These are phyloP conservation scores for Penicillium sp. DNA, from an alignment of 2,329 filamentous ascomycete genomes.

Conservation along the genomic window DNA sequence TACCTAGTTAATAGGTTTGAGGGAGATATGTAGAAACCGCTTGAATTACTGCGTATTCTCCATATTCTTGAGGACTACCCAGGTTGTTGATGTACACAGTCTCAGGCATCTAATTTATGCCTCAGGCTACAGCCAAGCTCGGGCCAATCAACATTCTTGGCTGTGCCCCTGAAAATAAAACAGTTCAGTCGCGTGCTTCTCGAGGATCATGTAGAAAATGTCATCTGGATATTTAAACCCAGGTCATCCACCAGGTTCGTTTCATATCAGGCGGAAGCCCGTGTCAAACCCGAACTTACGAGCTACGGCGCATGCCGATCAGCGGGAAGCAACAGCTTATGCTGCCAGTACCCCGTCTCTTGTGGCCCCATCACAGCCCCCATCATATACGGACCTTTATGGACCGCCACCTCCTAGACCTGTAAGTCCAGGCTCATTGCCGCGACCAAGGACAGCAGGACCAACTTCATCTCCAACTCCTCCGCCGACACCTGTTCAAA, in stretches of 20 bases:
- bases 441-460: conserved; percentile 15
- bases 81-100: background rate
- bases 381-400: conserved; percentile 21
- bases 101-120: background rate
- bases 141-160: background rate
- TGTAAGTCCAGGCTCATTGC: background rate
- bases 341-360: conserved; percentile 11
- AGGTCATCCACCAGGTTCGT: conserved; percentile 8
- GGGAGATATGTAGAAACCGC: too few species aligned
- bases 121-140: background rate
- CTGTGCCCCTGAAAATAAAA: background rate
- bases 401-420: conserved; percentile 2
- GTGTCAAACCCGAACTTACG: conserved; percentile 23
- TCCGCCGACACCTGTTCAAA: conserved; percentile 25
- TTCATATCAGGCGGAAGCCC: conserved; percentile 20
- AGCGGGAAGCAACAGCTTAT: conserved; percentile 1
- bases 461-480: conserved; percentile 2
- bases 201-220: conserved; percentile 9
- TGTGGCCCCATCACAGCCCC: conserved; percentile 10
- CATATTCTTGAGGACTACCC: background rate
- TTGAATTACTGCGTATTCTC: background rate
- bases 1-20: too few species aligned
- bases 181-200: background rate
- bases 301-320: conserved; percentile 14
- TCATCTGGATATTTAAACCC: conserved; percentile 13